Conservation (phyloP, 2,329 filamentous ascomycete genomes). For the Aspergillus sp. region DNA sequence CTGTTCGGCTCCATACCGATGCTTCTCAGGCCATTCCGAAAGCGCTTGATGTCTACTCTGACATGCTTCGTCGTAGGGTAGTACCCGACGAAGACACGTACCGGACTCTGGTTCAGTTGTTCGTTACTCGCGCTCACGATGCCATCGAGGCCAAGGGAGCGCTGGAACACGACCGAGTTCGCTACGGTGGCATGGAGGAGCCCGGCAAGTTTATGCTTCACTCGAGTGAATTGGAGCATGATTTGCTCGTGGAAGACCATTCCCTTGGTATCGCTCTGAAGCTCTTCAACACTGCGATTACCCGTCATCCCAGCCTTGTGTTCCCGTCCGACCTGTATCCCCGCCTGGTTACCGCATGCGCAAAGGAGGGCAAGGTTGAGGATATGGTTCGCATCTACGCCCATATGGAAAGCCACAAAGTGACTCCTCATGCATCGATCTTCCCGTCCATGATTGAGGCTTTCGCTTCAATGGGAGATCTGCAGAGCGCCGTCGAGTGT, state of each 20-base stretch:
- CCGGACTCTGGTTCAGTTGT: conserved; percentile 73
- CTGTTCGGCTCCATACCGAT: conserved; percentile 71
- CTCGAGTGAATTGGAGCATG: conserved; percentile 79
- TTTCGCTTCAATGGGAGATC: conserved; percentile 72
- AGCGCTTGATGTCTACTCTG: conserved; percentile 88
- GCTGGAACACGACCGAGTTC: conserved; percentile 72
- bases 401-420: conserved; percentile 76
- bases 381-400: conserved; percentile 89
- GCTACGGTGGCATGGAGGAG: conserved; percentile 80
- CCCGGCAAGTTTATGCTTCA: conserved; percentile 79
- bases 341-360: conserved; percentile 78
- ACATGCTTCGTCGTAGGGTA: conserved; percentile 86
- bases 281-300: conserved; percentile 71
- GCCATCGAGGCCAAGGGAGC: conserved; percentile 64
- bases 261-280: conserved; percentile 77
- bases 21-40: conserved; percentile 82
- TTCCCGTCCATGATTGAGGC: conserved; percentile 95
- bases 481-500: conserved; percentile 83
- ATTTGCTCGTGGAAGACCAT: conserved; percentile 80
- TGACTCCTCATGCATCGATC: conserved; percentile 69
- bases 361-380: conserved; percentile 68
- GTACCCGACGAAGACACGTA: conserved; percentile 79
- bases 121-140: conserved; percentile 74
- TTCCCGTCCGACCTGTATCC: conserved; percentile 81
- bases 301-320: conserved; percentile 51